Conservation (phyloP, 345 rosid species). For the Arabis hirsuta region DNA sequence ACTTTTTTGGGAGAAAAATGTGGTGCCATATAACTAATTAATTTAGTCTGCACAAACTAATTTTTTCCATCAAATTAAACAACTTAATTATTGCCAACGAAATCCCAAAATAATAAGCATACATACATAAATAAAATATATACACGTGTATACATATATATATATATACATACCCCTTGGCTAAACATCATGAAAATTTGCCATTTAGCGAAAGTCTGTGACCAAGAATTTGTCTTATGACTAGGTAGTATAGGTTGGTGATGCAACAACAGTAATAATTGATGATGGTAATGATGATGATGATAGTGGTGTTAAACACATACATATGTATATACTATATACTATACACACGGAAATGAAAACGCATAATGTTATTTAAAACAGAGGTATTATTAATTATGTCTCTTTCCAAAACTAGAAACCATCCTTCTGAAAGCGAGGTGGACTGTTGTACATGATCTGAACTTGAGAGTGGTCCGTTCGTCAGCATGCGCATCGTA, state of each 20-base stretch:
- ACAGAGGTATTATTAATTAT: constrained; percentile 35
- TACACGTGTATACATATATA: background rate
- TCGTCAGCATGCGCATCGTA: constrained; percentile 42
- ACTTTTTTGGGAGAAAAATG: background rate
- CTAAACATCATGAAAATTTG: constrained; percentile 38
- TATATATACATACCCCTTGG: constrained; percentile 19
- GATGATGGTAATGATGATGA: constrained; percentile 35
- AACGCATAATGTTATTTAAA: constrained; percentile 35
- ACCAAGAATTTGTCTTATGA: constrained; percentile 25
- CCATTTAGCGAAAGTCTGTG: constrained; percentile 33
- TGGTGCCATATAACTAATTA: background rate
- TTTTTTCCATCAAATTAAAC: background rate
- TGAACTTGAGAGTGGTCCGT: constrained; percentile 36
- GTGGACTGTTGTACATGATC: constrained; percentile 41
- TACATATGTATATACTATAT: constrained; percentile 12
- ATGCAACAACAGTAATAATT: constrained; percentile 39
- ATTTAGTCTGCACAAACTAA: background rate
- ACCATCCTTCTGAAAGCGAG: constrained; percentile 42
- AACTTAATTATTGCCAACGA: background rate
- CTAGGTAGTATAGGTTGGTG: constrained; percentile 41
- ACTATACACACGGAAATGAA: constrained; percentile 6
- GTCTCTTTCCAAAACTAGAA: constrained; percentile 42
- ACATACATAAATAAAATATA: constrained; percentile 15
- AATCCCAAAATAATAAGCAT: constrained; percentile 15
- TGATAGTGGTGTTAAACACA: constrained; percentile 27